A percentile compares a stretch with the other conserved stretches of the same genome.
These are phyloP conservation scores for Haematococcus lacustris DNA, from an alignment of 139 green algal genomes.

Conservation along the genomic window DNA sequence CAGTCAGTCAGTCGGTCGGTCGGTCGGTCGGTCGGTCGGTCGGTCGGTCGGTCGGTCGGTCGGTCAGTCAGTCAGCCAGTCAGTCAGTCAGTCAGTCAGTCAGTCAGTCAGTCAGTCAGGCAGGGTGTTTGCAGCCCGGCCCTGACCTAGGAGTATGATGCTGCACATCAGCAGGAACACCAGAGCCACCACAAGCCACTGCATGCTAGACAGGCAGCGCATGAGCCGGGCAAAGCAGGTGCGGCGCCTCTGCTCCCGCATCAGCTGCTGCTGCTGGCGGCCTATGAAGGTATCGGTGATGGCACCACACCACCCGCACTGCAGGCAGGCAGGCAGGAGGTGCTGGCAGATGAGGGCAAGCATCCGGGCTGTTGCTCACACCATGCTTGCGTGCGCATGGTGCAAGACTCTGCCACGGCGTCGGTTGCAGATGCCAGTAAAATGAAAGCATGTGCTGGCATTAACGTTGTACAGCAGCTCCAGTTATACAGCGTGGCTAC, in stretches of 20 bases:
- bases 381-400: neutral
- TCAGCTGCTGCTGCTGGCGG: neutral
- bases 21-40: too few species aligned
- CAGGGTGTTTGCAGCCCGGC: too few species aligned
- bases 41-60: too few species aligned
- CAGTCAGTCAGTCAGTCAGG: too few species aligned
- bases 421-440: neutral
- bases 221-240: slow-evolving; percentile 2
- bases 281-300: neutral
- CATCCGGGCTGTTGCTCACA: neutral
- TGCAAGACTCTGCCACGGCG: neutral
- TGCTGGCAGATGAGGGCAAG: neutral
- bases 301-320: slow-evolving; percentile 7
- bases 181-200: slow-evolving; percentile 5
- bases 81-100: too few species aligned
- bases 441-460: neutral
- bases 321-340: neutral
- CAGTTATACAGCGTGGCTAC: neutral
- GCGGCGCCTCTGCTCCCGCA: neutral
- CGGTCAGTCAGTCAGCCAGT: too few species aligned
- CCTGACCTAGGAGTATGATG: slow-evolving; percentile 7
- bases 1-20: too few species aligned
- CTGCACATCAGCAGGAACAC: neutral
- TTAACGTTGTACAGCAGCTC: neutral
- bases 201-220: neutral